Evolutionary conservation across 2,329 filamentous ascomycete genomes (phyloP).

Genomic region (Verticillium klebahnii): DNA sequence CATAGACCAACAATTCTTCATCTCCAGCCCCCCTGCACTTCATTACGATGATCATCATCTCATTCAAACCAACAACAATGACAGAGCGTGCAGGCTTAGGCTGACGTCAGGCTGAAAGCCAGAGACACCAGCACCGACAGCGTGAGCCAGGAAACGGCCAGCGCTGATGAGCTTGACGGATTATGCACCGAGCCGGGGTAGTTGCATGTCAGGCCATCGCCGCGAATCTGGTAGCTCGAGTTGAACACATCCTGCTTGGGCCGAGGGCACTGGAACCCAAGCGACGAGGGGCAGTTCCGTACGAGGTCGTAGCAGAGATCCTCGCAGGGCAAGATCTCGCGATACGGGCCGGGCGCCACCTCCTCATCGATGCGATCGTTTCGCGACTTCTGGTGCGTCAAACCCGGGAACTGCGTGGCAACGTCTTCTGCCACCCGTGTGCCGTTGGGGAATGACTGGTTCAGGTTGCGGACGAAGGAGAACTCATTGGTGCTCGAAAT

Average conservation of each 20-base stretch:
- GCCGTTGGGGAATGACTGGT: slow-evolving; percentile 67
- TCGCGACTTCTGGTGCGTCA: slow-evolving; percentile 53
- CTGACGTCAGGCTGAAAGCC: background rate
- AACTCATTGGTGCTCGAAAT: slow-evolving; percentile 51
- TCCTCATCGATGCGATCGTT: slow-evolving; percentile 66
- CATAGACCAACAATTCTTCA: background rate
- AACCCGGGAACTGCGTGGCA: slow-evolving; percentile 20
- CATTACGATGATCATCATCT: background rate
- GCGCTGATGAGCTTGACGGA: slow-evolving; percentile 26
- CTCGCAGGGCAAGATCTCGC: slow-evolving; percentile 84
- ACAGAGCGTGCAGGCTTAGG: background rate
- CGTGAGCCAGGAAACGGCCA: slow-evolving; percentile 15
- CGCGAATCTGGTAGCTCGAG: slow-evolving; percentile 35
- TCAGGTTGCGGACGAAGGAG: slow-evolving; percentile 61
- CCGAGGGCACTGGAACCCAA: slow-evolving; percentile 72
- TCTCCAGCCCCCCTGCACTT: background rate
- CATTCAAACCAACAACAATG: background rate
- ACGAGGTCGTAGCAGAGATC: slow-evolving; percentile 85
- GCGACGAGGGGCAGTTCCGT: slow-evolving; percentile 71
- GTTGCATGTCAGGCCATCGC: slow-evolving; percentile 44
- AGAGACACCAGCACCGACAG: background rate
- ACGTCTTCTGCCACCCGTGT: slow-evolving; percentile 39
- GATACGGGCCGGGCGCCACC: slow-evolving; percentile 83
- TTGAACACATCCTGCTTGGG: slow-evolving; percentile 29
- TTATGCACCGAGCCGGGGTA: slow-evolving; percentile 56